phyloP scores from a whole-genome alignment of 2,329 filamentous ascomycete genomes.

The Metarhizium guizhouense region DNA sequence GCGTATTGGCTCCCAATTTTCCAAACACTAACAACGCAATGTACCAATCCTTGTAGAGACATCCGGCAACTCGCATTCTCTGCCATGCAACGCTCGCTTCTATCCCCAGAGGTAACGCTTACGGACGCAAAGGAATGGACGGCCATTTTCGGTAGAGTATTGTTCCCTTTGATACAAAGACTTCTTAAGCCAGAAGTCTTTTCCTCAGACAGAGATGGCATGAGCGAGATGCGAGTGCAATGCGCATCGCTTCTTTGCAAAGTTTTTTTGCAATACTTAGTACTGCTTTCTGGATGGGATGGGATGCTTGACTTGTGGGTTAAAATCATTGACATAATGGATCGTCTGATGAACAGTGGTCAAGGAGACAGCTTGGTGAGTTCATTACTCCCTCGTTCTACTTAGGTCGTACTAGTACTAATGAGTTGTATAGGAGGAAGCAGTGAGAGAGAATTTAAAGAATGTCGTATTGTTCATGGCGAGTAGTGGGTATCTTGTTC shows the following conservation, averaged over 20 bases:
- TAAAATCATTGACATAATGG: conserved; percentile 87
- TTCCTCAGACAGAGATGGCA: conserved; percentile 79
- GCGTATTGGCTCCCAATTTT: conserved; percentile 97
- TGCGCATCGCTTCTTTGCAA: conserved; percentile 87
- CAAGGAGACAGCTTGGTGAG: conserved; percentile 81
- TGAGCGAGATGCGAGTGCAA: conserved; percentile 92
- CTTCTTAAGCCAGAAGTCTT: conserved; percentile 93
- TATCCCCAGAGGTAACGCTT: conserved; percentile 78
- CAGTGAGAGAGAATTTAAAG: conserved; percentile 89
- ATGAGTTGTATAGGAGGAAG: conserved; percentile 62
- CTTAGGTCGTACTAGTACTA: conserved; percentile 5
- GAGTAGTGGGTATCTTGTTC: conserved; percentile 73
- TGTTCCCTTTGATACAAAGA: conserved; percentile 82
- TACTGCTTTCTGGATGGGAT: conserved; percentile 74
- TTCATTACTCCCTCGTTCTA: conserved; percentile 10
- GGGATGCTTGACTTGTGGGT: conserved; percentile 90
- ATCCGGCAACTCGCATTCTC: conserved; percentile 84
- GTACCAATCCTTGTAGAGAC: conserved; percentile 88
- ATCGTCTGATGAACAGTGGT: conserved; percentile 90
- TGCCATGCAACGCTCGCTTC: conserved; percentile 73
- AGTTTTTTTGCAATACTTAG: conserved; percentile 90
- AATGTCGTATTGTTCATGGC: conserved; percentile 95
- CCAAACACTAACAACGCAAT: conserved; percentile 78
- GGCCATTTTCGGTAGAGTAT: conserved; percentile 84
- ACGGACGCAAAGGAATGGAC: conserved; percentile 86